phyloP scores from a whole-genome alignment of 306 rosid genomes.

The Elaeagnus macrophylla region DNA sequence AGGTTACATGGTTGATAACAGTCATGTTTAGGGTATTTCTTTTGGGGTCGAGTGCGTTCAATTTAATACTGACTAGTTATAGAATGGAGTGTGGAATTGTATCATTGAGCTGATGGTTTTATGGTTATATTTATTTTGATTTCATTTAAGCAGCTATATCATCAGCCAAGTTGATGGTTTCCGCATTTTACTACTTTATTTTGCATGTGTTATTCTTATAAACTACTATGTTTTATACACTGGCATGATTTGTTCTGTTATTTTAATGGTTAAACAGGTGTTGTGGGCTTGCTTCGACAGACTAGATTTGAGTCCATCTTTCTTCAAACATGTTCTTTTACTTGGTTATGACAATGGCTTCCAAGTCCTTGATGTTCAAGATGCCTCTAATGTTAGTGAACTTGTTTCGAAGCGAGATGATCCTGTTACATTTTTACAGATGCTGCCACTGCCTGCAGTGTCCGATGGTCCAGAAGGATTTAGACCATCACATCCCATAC shows the following conservation, averaged over 20 bases:
- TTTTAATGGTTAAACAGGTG: constrained; percentile 46
- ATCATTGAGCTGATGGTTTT: too few relatives aligned
- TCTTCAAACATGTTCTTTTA: constrained; percentile 57
- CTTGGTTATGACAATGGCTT: constrained; percentile 87
- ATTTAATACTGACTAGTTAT: too few relatives aligned
- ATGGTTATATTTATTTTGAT: too few relatives aligned
- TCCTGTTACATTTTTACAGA: constrained; percentile 92
- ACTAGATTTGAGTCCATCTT: constrained; percentile 57
- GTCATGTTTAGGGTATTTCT: too few relatives aligned
- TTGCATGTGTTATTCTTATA: not conserved
- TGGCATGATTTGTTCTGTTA: constrained; percentile 11
- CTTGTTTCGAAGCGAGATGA: constrained; percentile 79
- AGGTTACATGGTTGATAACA: too few relatives aligned
- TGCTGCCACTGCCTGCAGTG: constrained; percentile 68
- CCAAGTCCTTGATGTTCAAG: constrained; percentile 94
- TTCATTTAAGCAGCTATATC: too few relatives aligned
- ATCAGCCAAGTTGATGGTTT: too few relatives aligned
- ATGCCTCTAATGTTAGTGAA: constrained; percentile 67
- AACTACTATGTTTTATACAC: constrained; percentile 7
- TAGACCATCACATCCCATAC: constrained; percentile 76
- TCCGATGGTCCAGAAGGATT: constrained; percentile 58
- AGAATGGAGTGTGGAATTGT: too few relatives aligned
- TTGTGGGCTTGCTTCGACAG: constrained; percentile 82
- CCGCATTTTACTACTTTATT: not conserved
- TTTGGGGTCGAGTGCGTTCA: too few relatives aligned